Percentiles rank a stretch among this genome's conserved stretches.
Evolutionary conservation across 371 early-diverging fungal species (phyloP).

Genomic region (Umbelopsis sp.): DNA sequence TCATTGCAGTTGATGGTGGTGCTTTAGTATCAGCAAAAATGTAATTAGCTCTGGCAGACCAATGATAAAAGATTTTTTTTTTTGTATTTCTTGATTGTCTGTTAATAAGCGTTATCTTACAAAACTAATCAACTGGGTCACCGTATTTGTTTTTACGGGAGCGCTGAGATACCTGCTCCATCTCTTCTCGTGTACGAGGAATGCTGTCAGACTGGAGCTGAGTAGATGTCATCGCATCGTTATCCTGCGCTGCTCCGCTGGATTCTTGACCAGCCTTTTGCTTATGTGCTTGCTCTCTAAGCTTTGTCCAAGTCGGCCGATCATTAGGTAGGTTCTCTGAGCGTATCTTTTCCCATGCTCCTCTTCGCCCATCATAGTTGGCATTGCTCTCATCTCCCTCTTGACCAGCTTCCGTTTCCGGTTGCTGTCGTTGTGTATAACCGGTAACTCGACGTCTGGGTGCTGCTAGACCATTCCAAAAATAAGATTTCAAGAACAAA

Average conservation of each 20-base stretch:
- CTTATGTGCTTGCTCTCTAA: slow-evolving; percentile 42
- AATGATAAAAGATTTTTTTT: background rate
- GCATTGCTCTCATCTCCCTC: background rate
- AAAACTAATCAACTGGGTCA: slow-evolving; percentile 7
- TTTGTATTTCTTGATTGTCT: background rate
- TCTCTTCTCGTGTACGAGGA: slow-evolving; percentile 12
- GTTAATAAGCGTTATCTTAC: background rate
- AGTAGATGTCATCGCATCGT: background rate
- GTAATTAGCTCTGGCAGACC: slow-evolving; percentile 9
- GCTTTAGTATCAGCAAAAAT: slow-evolving; percentile 45
- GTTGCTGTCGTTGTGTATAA: slow-evolving; percentile 22
- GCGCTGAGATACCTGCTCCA: slow-evolving; percentile 2
- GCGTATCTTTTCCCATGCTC: slow-evolving; percentile 53
- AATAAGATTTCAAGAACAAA: background rate
- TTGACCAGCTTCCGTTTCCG: background rate
- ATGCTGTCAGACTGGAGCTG: background rate
- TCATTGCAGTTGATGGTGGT: slow-evolving; percentile 86
- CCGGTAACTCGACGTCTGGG: slow-evolving; percentile 5
- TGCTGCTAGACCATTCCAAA: background rate
- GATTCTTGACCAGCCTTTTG: slow-evolving; percentile 5
- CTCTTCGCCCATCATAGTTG: background rate
- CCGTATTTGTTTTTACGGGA: slow-evolving; percentile 9
- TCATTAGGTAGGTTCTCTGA: slow-evolving; percentile 41
- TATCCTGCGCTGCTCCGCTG: background rate
- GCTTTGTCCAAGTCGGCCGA: slow-evolving; percentile 37